phyloP scores from a whole-genome alignment of 2,329 filamentous ascomycete genomes.

The Zymoseptoria brevis region DNA sequence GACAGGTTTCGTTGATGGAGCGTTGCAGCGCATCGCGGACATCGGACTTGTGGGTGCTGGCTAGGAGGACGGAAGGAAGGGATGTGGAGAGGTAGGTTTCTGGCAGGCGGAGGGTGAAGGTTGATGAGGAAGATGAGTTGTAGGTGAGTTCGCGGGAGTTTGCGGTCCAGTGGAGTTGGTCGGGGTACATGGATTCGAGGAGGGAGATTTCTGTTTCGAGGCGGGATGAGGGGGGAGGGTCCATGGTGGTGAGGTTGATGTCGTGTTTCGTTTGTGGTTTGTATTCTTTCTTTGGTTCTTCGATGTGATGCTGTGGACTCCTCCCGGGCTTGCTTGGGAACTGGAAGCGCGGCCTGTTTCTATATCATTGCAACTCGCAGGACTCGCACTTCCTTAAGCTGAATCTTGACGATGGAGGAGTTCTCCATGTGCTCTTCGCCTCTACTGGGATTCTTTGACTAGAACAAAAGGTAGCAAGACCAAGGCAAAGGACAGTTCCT shows the following conservation, averaged over 20 bases:
- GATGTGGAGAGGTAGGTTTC: conserved; percentile 31
- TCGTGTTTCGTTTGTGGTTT: too few relatives aligned
- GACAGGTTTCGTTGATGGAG: conserved; percentile 20
- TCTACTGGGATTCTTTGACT: too few relatives aligned
- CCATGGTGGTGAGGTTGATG: not conserved
- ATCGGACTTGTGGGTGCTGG: conserved; percentile 31
- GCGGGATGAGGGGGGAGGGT: not conserved
- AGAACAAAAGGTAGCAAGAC: too few relatives aligned
- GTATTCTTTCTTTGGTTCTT: too few relatives aligned
- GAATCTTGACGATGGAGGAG: too few relatives aligned
- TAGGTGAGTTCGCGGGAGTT: conserved; percentile 35
- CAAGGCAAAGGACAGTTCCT: too few relatives aligned
- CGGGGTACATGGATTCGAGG: conserved; percentile 39
- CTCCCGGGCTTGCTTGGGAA: too few relatives aligned
- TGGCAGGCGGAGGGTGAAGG: conserved; percentile 33
- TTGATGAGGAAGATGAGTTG: conserved; percentile 13
- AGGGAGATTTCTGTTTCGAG: conserved; percentile 34
- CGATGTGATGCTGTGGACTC: too few relatives aligned
- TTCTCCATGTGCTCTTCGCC: too few relatives aligned
- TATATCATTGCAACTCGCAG: too few relatives aligned
- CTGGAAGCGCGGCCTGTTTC: too few relatives aligned
- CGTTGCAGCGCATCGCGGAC: conserved; percentile 28
- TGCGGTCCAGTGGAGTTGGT: conserved; percentile 29
- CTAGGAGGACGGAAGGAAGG: conserved; percentile 34
- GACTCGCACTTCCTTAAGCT: too few relatives aligned